Conservation (phyloP, 345 rosid species). For the Hirschfeldia incana region DNA sequence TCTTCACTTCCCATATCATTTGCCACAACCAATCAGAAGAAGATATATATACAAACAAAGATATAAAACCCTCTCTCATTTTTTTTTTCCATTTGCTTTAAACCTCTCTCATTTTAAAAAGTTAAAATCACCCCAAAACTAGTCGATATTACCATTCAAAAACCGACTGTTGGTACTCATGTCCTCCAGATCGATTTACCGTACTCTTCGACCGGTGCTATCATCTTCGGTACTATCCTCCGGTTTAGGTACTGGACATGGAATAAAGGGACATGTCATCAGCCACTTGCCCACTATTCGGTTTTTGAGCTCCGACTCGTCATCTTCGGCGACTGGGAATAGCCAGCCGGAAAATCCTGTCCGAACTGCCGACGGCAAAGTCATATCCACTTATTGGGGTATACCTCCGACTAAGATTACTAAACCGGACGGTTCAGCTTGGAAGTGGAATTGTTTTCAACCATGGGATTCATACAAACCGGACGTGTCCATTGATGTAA, state of each 20-base stretch:
- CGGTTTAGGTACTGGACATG: conserved; percentile 29
- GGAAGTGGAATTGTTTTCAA: conserved; percentile 72
- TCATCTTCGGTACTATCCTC: conserved; percentile 25
- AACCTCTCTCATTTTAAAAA: too few relatives aligned
- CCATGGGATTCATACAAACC: conserved; percentile 68
- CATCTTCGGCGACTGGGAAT: conserved; percentile 13
- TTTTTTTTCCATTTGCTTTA: neutral
- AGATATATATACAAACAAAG: neutral
- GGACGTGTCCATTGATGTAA: conserved; percentile 54
- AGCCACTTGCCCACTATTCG: conserved; percentile 7
- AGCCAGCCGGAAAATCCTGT: conserved; percentile 15
- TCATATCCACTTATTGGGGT: conserved; percentile 61
- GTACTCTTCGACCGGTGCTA: conserved; percentile 36
- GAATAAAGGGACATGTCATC: conserved; percentile 1
- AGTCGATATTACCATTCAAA: neutral
- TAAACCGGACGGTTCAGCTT: conserved; percentile 63
- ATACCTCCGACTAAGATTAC: conserved; percentile 46
- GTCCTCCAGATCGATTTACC: conserved; percentile 25
- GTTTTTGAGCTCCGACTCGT: conserved; percentile 21
- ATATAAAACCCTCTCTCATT: neutral
- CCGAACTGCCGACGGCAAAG: conserved; percentile 28
- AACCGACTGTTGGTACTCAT: conserved; percentile 4
- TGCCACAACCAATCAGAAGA: conserved; percentile 2
- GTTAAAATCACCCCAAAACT: neutral
- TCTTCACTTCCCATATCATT: conserved; percentile 5